Base-by-base conservation (phyloP, 2,329 filamentous ascomycete genomes). In the Pseudopyricularia cyperi region DNA sequence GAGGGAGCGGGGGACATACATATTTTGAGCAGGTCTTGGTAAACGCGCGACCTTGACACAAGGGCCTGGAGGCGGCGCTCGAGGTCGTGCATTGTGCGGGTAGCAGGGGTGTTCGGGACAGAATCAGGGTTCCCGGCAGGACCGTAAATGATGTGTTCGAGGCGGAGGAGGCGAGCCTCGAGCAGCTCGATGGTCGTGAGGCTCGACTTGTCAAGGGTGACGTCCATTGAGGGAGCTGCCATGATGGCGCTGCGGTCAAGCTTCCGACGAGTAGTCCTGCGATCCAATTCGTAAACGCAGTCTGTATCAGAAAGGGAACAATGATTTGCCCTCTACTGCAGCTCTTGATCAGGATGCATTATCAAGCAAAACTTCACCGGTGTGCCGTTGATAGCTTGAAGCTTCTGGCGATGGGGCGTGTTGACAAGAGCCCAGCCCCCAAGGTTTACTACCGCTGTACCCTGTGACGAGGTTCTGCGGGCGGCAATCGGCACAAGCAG, bases 101-200 rank as follows among this genome's bases (percentile, higher is more conserved):
- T 58, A 0, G 73, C 71, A 0, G 76, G 68, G 15, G 64, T 63
- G 22, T 70, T 58, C 5, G 61, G 58, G 14, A 70, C 64, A 2
- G 63, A 56, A 44, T 51, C 49, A 12, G 49, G 49, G 35, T 15
- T 37, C 0, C 64, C 58, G 1, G 64, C 57, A 2, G 67, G 61
- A 26, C 79, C 79, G 58, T 76, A 73, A 46, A 83, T 69, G 3
- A 81, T 63, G 57, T 81, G 77, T 58, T 83, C 79, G 53, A 82
- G 68, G 46, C 79, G 76, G 15, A 73, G 65, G 11, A 83, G 71
- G n/a, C 79, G 78, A 50, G 73, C 68, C 60, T 81, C 77, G 34
- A 83, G 71, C 26, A 81, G 68, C 42, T 69, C 71, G 54, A 82
- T 71, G 1, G 79, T 81, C 33, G 72, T 68, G 8, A 79, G 65